Base-by-base conservation (phyloP, 805 yeast genomes). In the Candida andamanensis region DNA sequence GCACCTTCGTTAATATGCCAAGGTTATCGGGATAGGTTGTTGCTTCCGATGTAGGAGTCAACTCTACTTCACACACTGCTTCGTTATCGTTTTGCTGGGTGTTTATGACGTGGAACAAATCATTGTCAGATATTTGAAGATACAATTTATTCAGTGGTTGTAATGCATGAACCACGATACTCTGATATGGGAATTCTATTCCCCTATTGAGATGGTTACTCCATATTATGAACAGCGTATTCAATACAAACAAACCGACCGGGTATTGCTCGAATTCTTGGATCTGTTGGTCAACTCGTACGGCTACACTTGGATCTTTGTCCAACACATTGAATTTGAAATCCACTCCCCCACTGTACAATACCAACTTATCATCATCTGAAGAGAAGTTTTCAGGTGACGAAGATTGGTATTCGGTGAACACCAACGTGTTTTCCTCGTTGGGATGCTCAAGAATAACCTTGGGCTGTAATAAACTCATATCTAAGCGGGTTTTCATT, bases 361-460 rank as follows among this genome's bases (percentile, higher is more conserved):
- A 42, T 24, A 67, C 63, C 36, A 56, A 50, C 44, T 64, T 60
- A 30, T 63, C 62, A 23, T 50, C 52, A 10, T 36, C 44, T 16
- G 54, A 40, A 11, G 65, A 55, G 41, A 54, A 66, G 26, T 49
- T 41, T 21, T 58, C 70, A 1, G 72, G 72, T 3, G 61, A 58
- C 17, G 62, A 59, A 9, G 60, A 47, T 32, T 52, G 61, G 40
- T 55, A 67, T 15, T 47, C 43, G 11, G 48, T 32, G 8, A 50
- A 42, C 4, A 58, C 54, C 9, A 63, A 52, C 6, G 73, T 66
- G 46, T 66, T 64, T 36, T 67, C 73, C 30, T 52, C 47, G 36
- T 54, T 64, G 17, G 73, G 73, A 20, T 29, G 40, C 20, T 50
- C 53, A 22, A 7, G 25, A n/a, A 35, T 23, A 11, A 35, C 24